Base-by-base conservation (phyloP, 2,329 filamentous ascomycete genomes). In the Aspergillus ochraceoroseus region DNA sequence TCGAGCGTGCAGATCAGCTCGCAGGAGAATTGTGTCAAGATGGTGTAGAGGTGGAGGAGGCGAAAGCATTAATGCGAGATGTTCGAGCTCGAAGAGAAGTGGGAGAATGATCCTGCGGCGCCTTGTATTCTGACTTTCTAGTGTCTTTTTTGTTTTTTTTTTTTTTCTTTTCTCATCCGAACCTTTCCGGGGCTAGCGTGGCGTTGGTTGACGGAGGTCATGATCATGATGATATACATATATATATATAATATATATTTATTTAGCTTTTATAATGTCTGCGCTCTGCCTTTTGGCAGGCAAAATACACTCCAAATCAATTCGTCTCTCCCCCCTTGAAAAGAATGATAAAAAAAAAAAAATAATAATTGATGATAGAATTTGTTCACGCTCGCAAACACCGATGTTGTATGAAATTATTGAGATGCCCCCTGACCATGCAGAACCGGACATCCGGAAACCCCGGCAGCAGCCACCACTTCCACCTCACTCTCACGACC, bases 1-100 rank as follows among this genome's bases (percentile, higher is more conserved):
- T 86, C 54, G 72, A 75, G 20, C 77, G 84, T 13, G 87, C 87
- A 3, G 84, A 85, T 66, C 79, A 87, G 47, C 70, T 96, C 28
- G 89, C 88, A 0, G 87, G 83, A 46, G 92, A 98, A 66, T 71
- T 98, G 31, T 95, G 89, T 61, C 87, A 95, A 65, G 92, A 98
- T 64, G 92, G 92, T 0, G 82, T 94, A 17, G 92, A 96, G 65
- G 87, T 96, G 2, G 92, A 98, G 62, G 92, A 98, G 65, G 92
- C 92, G 18, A 96, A 96, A 68, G 87, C 88, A 3, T 70, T 96
- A 53, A 85, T 95, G 47, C 77, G 87, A 46, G 90, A 96, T 63
- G 82, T 94, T 8, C 76, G 89, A 52, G 84, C 84, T 3, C 77
- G 85, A 51, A 75, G 88, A 64, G 84, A 87, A 19, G 62, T 49